Percentiles rank a stretch among this genome's conserved stretches.
These are phyloP conservation scores for Tagetes erecta DNA, from an alignment of 129 eudicot genomes.

Conservation along the genomic window DNA sequence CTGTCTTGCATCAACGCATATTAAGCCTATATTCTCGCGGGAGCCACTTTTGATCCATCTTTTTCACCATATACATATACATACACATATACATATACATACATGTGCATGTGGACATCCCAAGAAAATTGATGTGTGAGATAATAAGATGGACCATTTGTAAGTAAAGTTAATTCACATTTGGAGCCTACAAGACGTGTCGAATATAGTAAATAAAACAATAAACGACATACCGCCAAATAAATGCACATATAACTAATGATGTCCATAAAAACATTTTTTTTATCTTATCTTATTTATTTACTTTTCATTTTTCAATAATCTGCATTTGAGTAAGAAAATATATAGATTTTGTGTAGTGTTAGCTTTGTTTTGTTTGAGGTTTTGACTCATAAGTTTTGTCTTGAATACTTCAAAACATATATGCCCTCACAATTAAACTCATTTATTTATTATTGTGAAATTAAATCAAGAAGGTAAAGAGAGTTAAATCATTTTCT, in stretches of 20 bases:
- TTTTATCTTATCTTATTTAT: background rate
- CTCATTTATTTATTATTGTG: too few species aligned
- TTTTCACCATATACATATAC: conserved; percentile 13
- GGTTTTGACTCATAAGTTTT: background rate
- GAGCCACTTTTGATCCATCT: conserved; percentile 34
- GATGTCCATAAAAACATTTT: background rate
- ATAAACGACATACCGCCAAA: conserved; percentile 3
- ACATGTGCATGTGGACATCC: conserved; percentile 18
- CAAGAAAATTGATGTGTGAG: conserved; percentile 15
- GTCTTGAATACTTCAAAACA: background rate
- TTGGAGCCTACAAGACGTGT: conserved; percentile 3
- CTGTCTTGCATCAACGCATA: conserved; percentile 30
- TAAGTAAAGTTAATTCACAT: conserved; percentile 19
- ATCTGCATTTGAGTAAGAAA: background rate
- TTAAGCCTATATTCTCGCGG: conserved; percentile 39
- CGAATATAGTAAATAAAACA: background rate
- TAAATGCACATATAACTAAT: background rate
- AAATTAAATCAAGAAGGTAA: too few species aligned
- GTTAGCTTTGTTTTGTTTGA: background rate
- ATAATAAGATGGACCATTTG: conserved; percentile 28
- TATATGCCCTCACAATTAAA: too few species aligned
- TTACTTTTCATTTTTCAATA: background rate
- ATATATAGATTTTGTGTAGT: background rate
- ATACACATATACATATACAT: background rate
- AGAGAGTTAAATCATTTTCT: too few species aligned